A percentile compares a stretch with the other conserved stretches of the same genome.
Conservation (phyloP, 2,329 filamentous ascomycete species). For the Cercospora nicotianae region DNA sequence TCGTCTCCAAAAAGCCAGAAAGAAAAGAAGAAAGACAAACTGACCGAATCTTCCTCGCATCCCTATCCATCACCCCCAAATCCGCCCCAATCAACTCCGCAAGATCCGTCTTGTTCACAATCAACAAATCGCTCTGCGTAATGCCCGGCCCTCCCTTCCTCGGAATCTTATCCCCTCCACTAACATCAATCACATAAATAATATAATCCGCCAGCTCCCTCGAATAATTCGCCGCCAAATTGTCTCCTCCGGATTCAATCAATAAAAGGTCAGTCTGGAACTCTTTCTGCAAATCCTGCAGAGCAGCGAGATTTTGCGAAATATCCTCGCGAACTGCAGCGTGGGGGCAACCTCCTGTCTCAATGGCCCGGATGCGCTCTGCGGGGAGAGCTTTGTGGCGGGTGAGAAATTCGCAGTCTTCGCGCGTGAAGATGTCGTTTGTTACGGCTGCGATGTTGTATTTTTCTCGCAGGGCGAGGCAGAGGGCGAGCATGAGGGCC, state of each 20-base stretch:
- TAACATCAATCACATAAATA: slow-evolving; percentile 97
- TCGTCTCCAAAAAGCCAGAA: neutral
- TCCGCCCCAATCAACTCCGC: slow-evolving; percentile 89
- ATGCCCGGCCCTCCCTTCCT: slow-evolving; percentile 95
- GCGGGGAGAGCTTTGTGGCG: slow-evolving; percentile 79
- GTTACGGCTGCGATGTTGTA: slow-evolving; percentile 94
- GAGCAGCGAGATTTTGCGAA: slow-evolving; percentile 83
- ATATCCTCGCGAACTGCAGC: slow-evolving; percentile 98
- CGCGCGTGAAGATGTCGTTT: slow-evolving; percentile 97
- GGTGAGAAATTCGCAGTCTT: slow-evolving; percentile 97
- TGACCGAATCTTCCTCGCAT: slow-evolving; percentile 77
- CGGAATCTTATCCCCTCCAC: slow-evolving; percentile 93
- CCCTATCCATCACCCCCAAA: slow-evolving; percentile 87
- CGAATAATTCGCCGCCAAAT: slow-evolving; percentile 94
- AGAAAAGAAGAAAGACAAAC: slow-evolving; percentile 1
- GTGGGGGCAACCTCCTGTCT: slow-evolving; percentile 96
- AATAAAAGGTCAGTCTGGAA: slow-evolving; percentile 82
- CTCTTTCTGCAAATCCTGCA: slow-evolving; percentile 81
- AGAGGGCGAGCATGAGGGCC: slow-evolving; percentile 91
- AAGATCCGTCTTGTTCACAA: slow-evolving; percentile 97
- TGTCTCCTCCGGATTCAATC: slow-evolving; percentile 95
- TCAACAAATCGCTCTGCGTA: slow-evolving; percentile 87
- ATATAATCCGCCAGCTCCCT: slow-evolving; percentile 96
- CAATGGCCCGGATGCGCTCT: slow-evolving; percentile 86
- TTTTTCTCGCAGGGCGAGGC: slow-evolving; percentile 73